Conservation (phyloP, 169 alveolate genomes). For the Plasmodium vivax region DNA sequence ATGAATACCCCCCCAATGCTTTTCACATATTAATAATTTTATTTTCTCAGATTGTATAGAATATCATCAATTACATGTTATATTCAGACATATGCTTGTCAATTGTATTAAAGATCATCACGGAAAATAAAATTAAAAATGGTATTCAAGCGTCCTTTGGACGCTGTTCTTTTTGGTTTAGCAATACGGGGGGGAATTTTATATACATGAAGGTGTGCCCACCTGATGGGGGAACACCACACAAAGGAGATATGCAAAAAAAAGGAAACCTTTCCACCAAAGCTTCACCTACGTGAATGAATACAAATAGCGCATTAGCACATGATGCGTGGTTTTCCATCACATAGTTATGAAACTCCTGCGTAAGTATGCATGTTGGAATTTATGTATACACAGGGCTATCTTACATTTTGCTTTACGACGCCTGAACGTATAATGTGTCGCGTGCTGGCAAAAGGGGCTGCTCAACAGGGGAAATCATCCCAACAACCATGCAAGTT, state of each 20-base stretch:
- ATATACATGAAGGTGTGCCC: not conserved
- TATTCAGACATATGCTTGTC: slow-evolving; percentile 79
- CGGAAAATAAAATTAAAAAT: slow-evolving; percentile 35
- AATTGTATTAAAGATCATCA: slow-evolving; percentile 39
- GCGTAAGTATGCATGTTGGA: not conserved
- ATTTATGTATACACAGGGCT: not conserved
- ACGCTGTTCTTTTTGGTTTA: not conserved
- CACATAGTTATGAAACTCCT: not conserved
- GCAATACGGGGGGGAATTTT: not conserved
- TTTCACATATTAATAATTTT: slow-evolving; percentile 22
- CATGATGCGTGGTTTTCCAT: not conserved
- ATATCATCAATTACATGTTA: slow-evolving; percentile 26
- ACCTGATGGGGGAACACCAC: not conserved
- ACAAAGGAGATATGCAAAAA: not conserved
- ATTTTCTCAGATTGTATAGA: slow-evolving; percentile 70
- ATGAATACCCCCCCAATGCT: not conserved
- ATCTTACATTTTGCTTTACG: not conserved
- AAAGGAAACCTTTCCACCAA: not conserved
- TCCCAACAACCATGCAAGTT: not conserved
- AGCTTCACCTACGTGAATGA: not conserved
- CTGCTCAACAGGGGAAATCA: not conserved
- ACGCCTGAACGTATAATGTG: not conserved
- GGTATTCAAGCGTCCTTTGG: not conserved
- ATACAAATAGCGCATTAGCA: not conserved
- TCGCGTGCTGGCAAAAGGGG: not conserved